Evolutionary conservation across 768 basidiomycete genomes (phyloP).

Genomic region (Lactifluus echinatus): DNA sequence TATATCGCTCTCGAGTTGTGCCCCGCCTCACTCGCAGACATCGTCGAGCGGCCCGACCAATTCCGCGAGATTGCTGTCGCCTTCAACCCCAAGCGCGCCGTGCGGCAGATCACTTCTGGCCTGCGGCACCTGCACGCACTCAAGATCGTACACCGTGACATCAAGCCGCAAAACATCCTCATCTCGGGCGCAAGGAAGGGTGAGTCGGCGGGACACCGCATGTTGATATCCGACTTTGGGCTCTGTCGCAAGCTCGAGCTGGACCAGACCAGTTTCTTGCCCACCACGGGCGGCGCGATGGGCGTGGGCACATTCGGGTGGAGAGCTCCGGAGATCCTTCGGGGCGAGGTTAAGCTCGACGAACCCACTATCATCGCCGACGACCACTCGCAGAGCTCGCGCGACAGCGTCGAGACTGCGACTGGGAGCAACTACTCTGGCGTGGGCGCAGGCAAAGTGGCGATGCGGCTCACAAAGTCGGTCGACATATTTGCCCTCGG

Average conservation of each 20-base stretch:
- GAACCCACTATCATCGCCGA: slow-evolving; percentile 49
- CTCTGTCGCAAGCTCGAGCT: slow-evolving; percentile 91
- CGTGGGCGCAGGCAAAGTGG: slow-evolving; percentile 37
- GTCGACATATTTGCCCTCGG: slow-evolving; percentile 97
- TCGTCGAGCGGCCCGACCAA: slow-evolving; percentile 72
- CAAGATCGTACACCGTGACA: slow-evolving; percentile 96
- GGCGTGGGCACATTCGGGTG: slow-evolving; percentile 94
- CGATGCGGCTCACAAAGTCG: slow-evolving; percentile 75
- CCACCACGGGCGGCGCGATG: slow-evolving; percentile 82
- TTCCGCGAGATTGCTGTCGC: slow-evolving; percentile 68
- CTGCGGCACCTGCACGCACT: slow-evolving; percentile 85
- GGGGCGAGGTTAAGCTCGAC: slow-evolving; percentile 90
- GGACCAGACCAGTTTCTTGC: slow-evolving; percentile 94
- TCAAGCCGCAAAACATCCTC: slow-evolving; percentile 97
- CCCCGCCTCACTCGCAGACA: slow-evolving; percentile 80
- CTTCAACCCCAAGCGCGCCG: slow-evolving; percentile 82
- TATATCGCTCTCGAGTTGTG: slow-evolving; percentile 97
- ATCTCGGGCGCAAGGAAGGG: slow-evolving; percentile 62
- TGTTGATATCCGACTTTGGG: slow-evolving; percentile 96
- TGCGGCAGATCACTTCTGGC: slow-evolving; percentile 81
- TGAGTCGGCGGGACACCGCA: slow-evolving; percentile 47
- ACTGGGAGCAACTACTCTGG: slow-evolving; percentile 30
- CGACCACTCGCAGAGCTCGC: slow-evolving; percentile 58
- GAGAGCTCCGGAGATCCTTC: slow-evolving; percentile 93
- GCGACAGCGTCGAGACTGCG: slow-evolving; percentile 52